A percentile compares a stretch with the other conserved stretches of the same genome.
phyloP scores from a whole-genome alignment of 2,329 filamentous ascomycete species.

The Alternaria viburni region DNA sequence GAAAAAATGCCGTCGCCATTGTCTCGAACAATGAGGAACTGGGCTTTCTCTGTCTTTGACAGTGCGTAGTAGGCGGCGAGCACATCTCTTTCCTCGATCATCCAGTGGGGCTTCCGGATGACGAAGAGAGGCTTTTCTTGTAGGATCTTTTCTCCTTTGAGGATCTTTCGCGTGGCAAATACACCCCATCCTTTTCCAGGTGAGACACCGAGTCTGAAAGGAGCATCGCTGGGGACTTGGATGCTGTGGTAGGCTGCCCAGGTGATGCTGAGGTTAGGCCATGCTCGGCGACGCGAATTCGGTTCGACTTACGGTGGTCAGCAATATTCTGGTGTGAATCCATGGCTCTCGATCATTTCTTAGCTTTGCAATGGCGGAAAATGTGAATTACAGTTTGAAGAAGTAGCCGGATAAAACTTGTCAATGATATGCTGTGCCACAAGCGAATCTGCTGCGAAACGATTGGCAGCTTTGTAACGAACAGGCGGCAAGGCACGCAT shows the following conservation, averaged over 20 bases:
- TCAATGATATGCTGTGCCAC: not conserved
- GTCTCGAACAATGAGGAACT: not conserved
- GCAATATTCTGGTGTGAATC: not conserved
- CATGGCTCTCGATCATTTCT: not conserved
- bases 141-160: constrained; percentile 2
- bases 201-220: constrained; percentile 6
- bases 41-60: not conserved
- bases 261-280: not conserved
- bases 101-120: constrained; percentile 6
- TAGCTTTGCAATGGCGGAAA: not conserved
- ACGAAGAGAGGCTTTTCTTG: constrained; percentile 12
- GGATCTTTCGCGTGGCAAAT: constrained; percentile 10
- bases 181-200: constrained; percentile 13
- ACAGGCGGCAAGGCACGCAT: not conserved
- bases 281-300: not conserved
- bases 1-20: not conserved
- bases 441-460: not conserved
- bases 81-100: constrained; percentile 8
- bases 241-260: constrained; percentile 8
- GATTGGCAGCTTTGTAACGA: not conserved
- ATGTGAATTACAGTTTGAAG: not conserved
- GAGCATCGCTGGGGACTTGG: constrained; percentile 1
- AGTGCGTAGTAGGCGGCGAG: constrained; percentile 1
- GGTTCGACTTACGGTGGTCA: not conserved
- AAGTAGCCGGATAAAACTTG: not conserved